Percentiles rank a stretch among this genome's conserved stretches.
These are phyloP conservation scores for Eucalyptus regnans DNA, from an alignment of 345 rosid genomes.

Conservation along the genomic window DNA sequence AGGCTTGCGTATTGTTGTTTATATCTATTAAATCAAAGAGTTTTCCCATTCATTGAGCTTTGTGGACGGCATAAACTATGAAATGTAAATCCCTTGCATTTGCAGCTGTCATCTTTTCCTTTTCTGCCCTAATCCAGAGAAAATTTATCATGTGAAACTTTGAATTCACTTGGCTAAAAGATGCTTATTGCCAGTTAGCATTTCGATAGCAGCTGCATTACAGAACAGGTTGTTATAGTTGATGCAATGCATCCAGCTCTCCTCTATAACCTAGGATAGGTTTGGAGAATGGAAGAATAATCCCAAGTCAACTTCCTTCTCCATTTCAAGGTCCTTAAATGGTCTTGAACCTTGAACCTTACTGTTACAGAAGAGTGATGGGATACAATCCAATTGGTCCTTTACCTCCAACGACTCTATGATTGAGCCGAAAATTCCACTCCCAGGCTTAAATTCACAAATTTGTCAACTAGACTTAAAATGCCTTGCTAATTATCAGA, in stretches of 20 bases:
- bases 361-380: neutral
- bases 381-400: neutral
- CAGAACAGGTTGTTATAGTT: rapidly evolving
- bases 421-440: neutral
- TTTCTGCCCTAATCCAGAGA: neutral
- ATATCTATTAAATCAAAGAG: neutral
- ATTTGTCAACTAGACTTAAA: neutral
- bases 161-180: neutral
- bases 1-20: neutral
- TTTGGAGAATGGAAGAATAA: neutral
- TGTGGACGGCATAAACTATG: neutral
- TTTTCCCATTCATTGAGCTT: neutral
- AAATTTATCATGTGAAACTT: neutral
- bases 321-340: neutral
- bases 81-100: neutral
- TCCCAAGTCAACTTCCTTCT: neutral
- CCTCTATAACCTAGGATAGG: neutral
- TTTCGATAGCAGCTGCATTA: neutral
- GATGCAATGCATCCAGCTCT: neutral
- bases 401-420: neutral
- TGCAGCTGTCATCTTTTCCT: neutral
- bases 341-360: neutral
- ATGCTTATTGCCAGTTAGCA: neutral
- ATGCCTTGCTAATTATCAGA: neutral
- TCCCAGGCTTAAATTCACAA: neutral